Percentiles rank a stretch among this genome's conserved stretches.
Evolutionary conservation across 225 moss, liverwort and hornwort genomes (phyloP).

Genomic region (Polytrichum formosum): DNA sequence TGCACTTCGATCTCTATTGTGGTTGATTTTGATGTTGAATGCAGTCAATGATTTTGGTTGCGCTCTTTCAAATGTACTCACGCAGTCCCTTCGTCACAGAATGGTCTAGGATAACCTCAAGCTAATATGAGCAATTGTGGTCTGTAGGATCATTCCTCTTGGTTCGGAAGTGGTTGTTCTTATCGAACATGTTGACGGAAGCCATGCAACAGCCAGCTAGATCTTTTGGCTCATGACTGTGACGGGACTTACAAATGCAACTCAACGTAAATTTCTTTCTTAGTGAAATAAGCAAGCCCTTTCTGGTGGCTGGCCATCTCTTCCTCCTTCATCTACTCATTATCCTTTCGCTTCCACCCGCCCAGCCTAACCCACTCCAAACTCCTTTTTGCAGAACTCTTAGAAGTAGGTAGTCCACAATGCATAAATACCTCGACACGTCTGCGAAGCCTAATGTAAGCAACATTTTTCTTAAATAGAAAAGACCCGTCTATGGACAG

Average conservation of each 20-base stretch:
- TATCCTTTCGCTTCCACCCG: slow-evolving; percentile 33
- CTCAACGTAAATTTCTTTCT: slow-evolving; percentile 22
- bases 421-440: slow-evolving; percentile 1
- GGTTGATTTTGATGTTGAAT: background rate
- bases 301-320: slow-evolving; percentile 32
- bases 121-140: slow-evolving; percentile 10
- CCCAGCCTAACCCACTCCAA: slow-evolving; percentile 21
- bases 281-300: slow-evolving; percentile 53
- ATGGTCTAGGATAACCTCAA: background rate
- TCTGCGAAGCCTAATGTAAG: slow-evolving; percentile 4
- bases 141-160: slow-evolving; percentile 9
- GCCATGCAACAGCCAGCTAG: too few relatives aligned
- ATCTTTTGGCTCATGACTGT: slow-evolving; percentile 38
- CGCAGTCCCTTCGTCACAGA: too few relatives aligned
- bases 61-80: background rate
- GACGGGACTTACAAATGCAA: slow-evolving; percentile 31
- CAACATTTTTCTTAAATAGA: background rate
- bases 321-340: slow-evolving; percentile 45
- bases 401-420: slow-evolving; percentile 3
- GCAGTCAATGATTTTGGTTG: slow-evolving; percentile 16
- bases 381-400: background rate
- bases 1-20: too few relatives aligned
- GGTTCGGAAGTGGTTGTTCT: slow-evolving; percentile 8
- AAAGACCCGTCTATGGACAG: slow-evolving; percentile 10
- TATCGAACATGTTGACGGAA: too few relatives aligned